Evolutionary conservation across 495 filamentous ascomycete genomes (phyloP), one percentile per base, ranked within the genome.

Genomic region (Lophiotrema nucula): DNA sequence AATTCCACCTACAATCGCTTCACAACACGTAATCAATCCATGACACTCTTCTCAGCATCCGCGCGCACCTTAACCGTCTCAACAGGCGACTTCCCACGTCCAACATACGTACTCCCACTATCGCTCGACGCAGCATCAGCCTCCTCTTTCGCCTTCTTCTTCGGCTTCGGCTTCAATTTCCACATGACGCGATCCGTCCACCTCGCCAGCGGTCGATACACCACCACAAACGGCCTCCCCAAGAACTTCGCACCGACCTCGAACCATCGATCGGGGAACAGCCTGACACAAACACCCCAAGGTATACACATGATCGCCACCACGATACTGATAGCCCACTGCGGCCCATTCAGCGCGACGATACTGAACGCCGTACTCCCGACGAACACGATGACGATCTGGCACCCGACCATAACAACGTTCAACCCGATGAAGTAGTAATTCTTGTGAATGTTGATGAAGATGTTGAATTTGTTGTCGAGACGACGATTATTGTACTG

Each of bases 401-500:
- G 90, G 27, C 85, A 85, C 23, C 79, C 89, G 55, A 88, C 77
- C 82, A 95, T 92, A 65, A 92, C 75, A 43, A 77, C 64, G 73
- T 88, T 91, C 73, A 95, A 92, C n/a, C 72, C 81, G 4, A 93
- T 73, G 74, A 95, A 95, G 76, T 88, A 92, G 70, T 79, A 85
- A 70, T 95, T 95, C 44, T 79, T 76, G 58, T 76, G 75, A 54
- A 93, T 79, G 45, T 88, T 88, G 70, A 92, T 88, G 65, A 95
- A 89, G 42, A 95, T 90, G 73, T 95, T 95, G 76, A 92, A 83
- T 16, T 86, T 79, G 73, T 95, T 95, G 71, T 95, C 90, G 19
- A 95, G 76, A 21, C 89, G 88, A 43, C 90, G 88, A 72, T 91
- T 92, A 78, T 93, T 95, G 82, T 90, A 92, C 69, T 92, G 86